Evolutionary conservation across 495 filamentous ascomycete species (phyloP), one percentile per base, ranked within the genome.

Genomic region (Annulohypoxylon bovei): DNA sequence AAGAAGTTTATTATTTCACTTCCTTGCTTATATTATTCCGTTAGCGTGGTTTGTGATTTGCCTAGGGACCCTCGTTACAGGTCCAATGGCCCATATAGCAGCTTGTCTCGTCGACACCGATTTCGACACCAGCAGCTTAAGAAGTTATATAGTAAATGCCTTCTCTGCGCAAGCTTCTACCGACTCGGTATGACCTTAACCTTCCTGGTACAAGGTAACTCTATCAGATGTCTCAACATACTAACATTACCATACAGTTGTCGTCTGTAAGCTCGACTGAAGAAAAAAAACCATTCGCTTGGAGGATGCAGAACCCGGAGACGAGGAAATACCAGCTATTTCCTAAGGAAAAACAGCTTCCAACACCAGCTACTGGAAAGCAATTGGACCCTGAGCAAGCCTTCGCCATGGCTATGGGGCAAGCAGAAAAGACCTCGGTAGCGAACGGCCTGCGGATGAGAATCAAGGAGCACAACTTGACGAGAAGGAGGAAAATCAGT

Each of bases 401-500:
- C 25, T 81, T 80, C 64, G 81, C 82, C 20, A 71, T 80, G 62
- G 78, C 81, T 32, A 81, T 83, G 79, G 78, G 78, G 47, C 80
- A 84, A 68, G 80, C 78, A 46, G 84, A 82, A 28, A 86, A 81
- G 77, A 32, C 71, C 16, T 71, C 77, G 46, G 64, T 79, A 27
- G 72, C 76, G 9, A 75, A 76, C 58, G 80, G 79, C 37, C 72
- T 86, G 63, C 79, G 82, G 62, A 77, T 83, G 72, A 80, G 81
- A 25, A 81, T 83, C 68, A 87, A 85, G 70, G 82, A 88, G 68
- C 83, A 83, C 52, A 83, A 81, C 56, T 70, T 86, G 62, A 81
- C 76, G 46, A 81, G 86, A 65, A 78, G 88, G 66, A 80, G 88
- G 73, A 91, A 91, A 70, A 80, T 87, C 68, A 89, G 85, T 74